Conservation (phyloP, 768 basidiomycete genomes). For the Nidularia pulvinata region DNA sequence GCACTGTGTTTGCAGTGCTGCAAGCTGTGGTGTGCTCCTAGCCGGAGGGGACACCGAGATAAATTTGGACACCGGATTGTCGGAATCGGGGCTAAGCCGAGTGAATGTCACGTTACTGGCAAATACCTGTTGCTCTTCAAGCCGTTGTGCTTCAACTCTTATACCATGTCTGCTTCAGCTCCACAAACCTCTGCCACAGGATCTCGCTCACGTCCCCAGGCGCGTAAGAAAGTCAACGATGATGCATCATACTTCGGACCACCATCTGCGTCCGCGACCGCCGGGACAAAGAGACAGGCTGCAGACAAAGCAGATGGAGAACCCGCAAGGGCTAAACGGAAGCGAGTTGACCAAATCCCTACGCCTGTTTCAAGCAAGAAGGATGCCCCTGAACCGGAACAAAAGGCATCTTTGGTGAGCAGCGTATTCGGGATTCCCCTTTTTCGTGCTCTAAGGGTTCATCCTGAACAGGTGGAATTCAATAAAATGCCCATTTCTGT, state of each 20-base stretch:
- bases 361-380: conserved; percentile 23
- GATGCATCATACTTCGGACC: conserved; percentile 74
- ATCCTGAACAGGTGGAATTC: conserved; percentile 65
- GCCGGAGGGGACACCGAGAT: background rate
- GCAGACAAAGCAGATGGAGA: conserved; percentile 73
- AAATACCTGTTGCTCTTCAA: no score
- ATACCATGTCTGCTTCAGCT: conserved; percentile 31
- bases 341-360: conserved; percentile 52
- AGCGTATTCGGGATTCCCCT: background rate
- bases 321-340: conserved; percentile 64
- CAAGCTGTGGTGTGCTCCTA: no score
- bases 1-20: no score
- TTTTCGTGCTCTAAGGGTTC: background rate
- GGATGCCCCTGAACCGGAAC: conserved; percentile 35
- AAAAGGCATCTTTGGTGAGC: conserved; percentile 40
- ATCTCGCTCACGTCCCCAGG: conserved; percentile 63
- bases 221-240: conserved; percentile 62
- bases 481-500: conserved; percentile 62
- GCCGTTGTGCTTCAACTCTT: background rate
- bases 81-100: no score
- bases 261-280: conserved; percentile 29
- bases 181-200: conserved; percentile 30
- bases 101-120: no score
- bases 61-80: no score
- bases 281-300: conserved; percentile 64